Evolutionary conservation across 129 eudicot species (phyloP).

Genomic region (Logfia minima): DNA sequence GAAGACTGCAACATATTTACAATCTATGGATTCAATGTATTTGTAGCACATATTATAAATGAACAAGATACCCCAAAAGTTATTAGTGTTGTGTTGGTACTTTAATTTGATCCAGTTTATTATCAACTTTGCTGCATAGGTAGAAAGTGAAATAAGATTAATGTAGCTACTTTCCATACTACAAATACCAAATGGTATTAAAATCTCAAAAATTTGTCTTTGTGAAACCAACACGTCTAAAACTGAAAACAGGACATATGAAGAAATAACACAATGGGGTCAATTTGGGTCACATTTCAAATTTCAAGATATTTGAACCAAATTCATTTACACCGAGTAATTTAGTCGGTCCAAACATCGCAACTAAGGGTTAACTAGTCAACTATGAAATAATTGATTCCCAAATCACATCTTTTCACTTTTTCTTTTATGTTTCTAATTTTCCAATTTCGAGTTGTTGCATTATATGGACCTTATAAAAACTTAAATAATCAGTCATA

Average conservation of each 20-base stretch:
- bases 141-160: too few species aligned
- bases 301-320: not conserved
- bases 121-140: too few species aligned
- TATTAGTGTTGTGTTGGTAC: not conserved
- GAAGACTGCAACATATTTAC: too few species aligned
- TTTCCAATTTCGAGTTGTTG: not conserved
- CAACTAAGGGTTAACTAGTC: not conserved
- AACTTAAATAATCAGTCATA: constrained; percentile 9
- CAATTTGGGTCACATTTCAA: not conserved
- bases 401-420: not conserved
- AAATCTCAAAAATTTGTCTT: not conserved
- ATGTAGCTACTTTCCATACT: not conserved
- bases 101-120: not conserved
- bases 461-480: not conserved
- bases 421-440: not conserved
- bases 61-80: not conserved
- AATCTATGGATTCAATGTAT: not conserved
- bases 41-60: not conserved
- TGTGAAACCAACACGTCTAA: not conserved
- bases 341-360: not conserved
- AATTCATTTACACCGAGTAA: not conserved
- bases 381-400: not conserved
- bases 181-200: not conserved
- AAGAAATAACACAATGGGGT: not conserved
- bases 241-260: not conserved